Evolutionary conservation across 352 stramenopile species (phyloP).

Genomic region (Phytophthora podocarpi): DNA sequence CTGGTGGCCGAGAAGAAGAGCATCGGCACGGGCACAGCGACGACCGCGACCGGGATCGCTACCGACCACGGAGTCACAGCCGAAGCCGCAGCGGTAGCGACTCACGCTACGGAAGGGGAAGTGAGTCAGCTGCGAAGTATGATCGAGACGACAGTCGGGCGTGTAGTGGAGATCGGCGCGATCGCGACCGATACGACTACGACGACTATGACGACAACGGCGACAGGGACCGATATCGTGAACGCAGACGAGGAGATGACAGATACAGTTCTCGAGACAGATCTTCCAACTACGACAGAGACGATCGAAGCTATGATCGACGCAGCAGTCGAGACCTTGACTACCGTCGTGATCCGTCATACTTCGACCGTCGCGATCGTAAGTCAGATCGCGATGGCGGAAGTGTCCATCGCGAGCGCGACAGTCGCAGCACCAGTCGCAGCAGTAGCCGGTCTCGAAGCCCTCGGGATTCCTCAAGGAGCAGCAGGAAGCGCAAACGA

Average conservation of each 20-base stretch:
- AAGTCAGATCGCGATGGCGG: slow-evolving; percentile 25
- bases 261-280: slow-evolving; percentile 33
- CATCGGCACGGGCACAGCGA: slow-evolving; percentile 12
- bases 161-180: slow-evolving; percentile 29
- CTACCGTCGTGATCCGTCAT: slow-evolving; percentile 41
- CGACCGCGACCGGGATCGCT: slow-evolving; percentile 24
- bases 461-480: slow-evolving; percentile 29
- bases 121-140: slow-evolving; percentile 17
- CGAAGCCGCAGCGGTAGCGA: slow-evolving; percentile 12
- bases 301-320: slow-evolving; percentile 42
- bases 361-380: slow-evolving; percentile 39
- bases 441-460: slow-evolving; percentile 46
- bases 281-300: slow-evolving; percentile 31
- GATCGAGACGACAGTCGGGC: slow-evolving; percentile 21
- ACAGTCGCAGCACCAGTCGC: slow-evolving; percentile 45
- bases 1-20: slow-evolving; percentile 25
- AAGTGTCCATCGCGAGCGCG: slow-evolving; percentile 18
- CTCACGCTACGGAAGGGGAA: slow-evolving; percentile 12
- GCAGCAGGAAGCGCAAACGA: slow-evolving; percentile 45
- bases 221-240: slow-evolving; percentile 35
- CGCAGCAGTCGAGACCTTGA: slow-evolving; percentile 40
- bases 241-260: slow-evolving; percentile 35
- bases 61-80: slow-evolving; percentile 29
- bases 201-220: slow-evolving; percentile 41
- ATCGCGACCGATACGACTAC: slow-evolving; percentile 38